phyloP scores from a whole-genome alignment of 768 basidiomycete species.

The Suillus decipiens region DNA sequence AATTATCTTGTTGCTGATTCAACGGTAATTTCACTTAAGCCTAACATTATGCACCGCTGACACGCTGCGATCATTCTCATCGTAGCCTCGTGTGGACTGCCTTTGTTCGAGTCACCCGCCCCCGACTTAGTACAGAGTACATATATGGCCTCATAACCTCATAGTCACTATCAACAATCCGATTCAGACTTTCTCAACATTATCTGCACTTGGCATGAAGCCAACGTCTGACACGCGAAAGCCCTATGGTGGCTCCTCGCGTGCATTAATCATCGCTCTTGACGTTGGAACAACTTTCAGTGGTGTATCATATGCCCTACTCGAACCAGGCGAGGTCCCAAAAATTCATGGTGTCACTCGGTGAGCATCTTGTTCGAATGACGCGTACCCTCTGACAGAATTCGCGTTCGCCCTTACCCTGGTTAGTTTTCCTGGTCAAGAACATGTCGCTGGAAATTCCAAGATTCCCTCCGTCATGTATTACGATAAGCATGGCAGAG shows the following conservation, averaged over 20 bases:
- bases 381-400: background rate
- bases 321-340: constrained; percentile 79
- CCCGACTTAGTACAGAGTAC: background rate
- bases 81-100: constrained; percentile 15
- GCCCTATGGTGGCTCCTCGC: constrained; percentile 63
- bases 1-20: constrained; percentile 5
- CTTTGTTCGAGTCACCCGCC: constrained; percentile 13
- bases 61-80: constrained; percentile 1
- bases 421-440: constrained; percentile 77
- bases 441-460: constrained; percentile 82
- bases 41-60: background rate
- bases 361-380: constrained; percentile 37
- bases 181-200: background rate
- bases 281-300: constrained; percentile 85
- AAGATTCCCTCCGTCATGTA: constrained; percentile 82
- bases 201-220: constrained; percentile 41
- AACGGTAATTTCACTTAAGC: background rate
- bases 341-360: constrained; percentile 81
- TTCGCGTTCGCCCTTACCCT: constrained; percentile 17
- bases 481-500: constrained; percentile 63
- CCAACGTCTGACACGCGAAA: constrained; percentile 65
- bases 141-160: constrained; percentile 16
- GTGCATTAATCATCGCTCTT: constrained; percentile 75
- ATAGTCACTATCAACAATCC: constrained; percentile 3
- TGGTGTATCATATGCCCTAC: constrained; percentile 81